phyloP scores from a whole-genome alignment of 2,329 filamentous ascomycete genomes.

The Colletotrichum spinosum region DNA sequence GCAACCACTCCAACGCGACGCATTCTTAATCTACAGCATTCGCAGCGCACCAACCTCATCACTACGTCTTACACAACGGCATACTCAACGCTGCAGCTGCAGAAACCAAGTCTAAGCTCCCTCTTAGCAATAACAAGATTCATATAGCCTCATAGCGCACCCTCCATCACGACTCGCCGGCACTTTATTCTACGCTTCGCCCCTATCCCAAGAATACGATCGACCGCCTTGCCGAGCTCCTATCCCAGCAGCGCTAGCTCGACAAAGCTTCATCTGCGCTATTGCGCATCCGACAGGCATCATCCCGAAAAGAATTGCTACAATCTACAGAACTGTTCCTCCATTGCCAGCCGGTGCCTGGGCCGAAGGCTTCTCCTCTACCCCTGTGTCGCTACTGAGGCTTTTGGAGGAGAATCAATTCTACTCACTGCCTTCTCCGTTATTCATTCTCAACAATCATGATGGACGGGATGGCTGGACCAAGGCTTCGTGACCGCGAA shows the following conservation, averaged over 20 bases:
- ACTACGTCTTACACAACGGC: conserved; percentile 17
- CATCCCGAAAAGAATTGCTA: conserved; percentile 1
- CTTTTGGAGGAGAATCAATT: not conserved
- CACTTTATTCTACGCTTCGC: conserved; percentile 4
- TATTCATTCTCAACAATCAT: conserved; percentile 6
- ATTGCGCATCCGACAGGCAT: conserved; percentile 27
- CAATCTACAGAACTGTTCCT: no score
- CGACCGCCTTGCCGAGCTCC: not conserved
- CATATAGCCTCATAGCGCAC: conserved; percentile 35
- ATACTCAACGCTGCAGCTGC: conserved; percentile 17
- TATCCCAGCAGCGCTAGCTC: conserved; percentile 2
- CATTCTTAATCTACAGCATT: conserved; percentile 1
- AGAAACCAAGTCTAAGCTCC: conserved; percentile 29
- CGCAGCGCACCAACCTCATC: conserved; percentile 25
- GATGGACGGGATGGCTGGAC: conserved; percentile 30
- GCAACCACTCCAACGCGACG: conserved; percentile 12
- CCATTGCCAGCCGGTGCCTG: not conserved
- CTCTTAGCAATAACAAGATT: conserved; percentile 24
- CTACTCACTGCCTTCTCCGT: not conserved
- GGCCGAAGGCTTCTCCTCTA: conserved; percentile 5
- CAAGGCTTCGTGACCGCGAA: conserved; percentile 30
- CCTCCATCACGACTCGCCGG: conserved; percentile 10
- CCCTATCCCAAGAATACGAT: not conserved
- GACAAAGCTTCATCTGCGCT: conserved; percentile 22
- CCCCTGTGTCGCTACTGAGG: not conserved